Base-by-base conservation (phyloP, 139 green algal species). In the Chlorella ohadii region DNA sequence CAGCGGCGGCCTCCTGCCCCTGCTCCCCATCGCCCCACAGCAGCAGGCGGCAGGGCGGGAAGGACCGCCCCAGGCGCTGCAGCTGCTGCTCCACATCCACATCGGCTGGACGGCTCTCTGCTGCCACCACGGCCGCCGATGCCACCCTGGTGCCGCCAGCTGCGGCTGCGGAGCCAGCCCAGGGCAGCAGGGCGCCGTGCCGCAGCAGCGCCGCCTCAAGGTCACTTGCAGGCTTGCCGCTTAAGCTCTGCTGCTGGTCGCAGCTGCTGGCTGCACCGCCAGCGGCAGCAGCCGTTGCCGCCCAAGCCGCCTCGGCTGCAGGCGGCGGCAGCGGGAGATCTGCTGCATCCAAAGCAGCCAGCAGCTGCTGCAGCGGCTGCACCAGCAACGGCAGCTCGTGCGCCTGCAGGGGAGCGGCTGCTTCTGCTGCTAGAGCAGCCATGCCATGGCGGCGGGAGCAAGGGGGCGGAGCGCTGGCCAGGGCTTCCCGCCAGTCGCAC, bases 401-500 rank as follows among this genome's bases (percentile, higher is more conserved):
- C 16, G 38, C n/a, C 39, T 72, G 56, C 59, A 82, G 57, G 2
- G 56, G 67, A 33, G 59, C 38, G 55, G 57, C 83, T 20, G 76
- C 72, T 25, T 51, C 66, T 20, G 71, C 79, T 27, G 81, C 78
- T 23, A 91, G 77, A 0, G 79, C 82, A 0, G 85, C 88, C 31
- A 80, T 23, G 19, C 79, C 84, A 17, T 90, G 72, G 25, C 92
- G 85, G 6, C 85, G 85, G 56, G 86, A 89, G 79, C 90, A 93
- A 11, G 93, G 92, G 27, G 85, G 78, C 5, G 92, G 87, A 22
- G 88, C 90, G 5, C 71, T 51, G 20, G 84, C 82, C 61, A 96
- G 82, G 12, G 93, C 93, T n/a, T 80, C 72, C 27, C 25, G 12
- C 92, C 92, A 96, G 82, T 95, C 92, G 15, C 57, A 22, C 13